A percentile compares a stretch with the other conserved stretches of the same genome.
phyloP scores from a whole-genome alignment of 2,329 filamentous ascomycete genomes.

The Didymella lethalis region DNA sequence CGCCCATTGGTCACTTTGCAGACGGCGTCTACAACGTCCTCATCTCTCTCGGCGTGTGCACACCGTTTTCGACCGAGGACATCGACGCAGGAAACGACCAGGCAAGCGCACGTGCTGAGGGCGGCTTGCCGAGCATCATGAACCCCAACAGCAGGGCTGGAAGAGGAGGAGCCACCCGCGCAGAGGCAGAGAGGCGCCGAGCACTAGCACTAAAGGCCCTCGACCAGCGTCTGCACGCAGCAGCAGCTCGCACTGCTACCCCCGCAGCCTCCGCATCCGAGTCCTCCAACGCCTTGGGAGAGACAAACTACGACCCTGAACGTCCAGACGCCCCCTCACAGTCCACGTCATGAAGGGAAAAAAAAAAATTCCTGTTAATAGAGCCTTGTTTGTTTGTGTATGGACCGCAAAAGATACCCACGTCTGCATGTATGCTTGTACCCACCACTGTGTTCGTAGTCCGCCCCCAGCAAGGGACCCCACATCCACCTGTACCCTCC shows the following conservation, averaged over 20 bases:
- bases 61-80: conserved; percentile 83
- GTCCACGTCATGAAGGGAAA: conserved; percentile 28
- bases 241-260: conserved; percentile 65
- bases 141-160: conserved; percentile 57
- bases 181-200: conserved; percentile 88
- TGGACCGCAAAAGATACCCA: conserved; percentile 37
- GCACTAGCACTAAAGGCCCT: conserved; percentile 89
- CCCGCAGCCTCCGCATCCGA: conserved; percentile 44
- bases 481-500: conserved; percentile 13
- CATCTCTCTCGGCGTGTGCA: conserved; percentile 79
- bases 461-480: conserved; percentile 30
- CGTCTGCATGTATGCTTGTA: conserved; percentile 36
- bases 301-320: conserved; percentile 55
- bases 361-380: conserved; percentile 7
- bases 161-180: conserved; percentile 72
- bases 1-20: conserved; percentile 75
- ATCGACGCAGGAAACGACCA: conserved; percentile 76
- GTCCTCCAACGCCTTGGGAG: conserved; percentile 49
- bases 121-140: conserved; percentile 67
- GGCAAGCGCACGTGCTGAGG: conserved; percentile 70
- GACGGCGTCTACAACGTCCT: conserved; percentile 77
- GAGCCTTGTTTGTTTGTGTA: conserved; percentile 21
- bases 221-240: conserved; percentile 90
- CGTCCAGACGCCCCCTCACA: conserved; percentile 39
- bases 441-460: conserved; percentile 29